Evolutionary conservation across 495 filamentous ascomycete genomes (phyloP), one percentile per base, ranked within the genome.

Genomic region (Trichoderma gamsii): DNA sequence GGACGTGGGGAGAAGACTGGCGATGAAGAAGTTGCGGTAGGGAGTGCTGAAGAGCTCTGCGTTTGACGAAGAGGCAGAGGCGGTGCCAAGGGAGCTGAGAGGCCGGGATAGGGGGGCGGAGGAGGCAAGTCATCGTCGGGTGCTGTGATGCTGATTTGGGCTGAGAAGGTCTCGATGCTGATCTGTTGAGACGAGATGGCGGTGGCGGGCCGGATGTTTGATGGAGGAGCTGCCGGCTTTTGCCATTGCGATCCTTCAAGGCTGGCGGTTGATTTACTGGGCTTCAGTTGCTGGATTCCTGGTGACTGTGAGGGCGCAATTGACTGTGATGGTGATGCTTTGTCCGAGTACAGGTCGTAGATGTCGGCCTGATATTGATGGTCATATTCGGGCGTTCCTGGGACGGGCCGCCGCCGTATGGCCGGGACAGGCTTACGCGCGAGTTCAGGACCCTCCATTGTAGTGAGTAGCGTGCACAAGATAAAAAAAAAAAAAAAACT

Each of bases 401-500:
- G 56, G 23, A 61, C 56, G 56, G 56, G 56, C 56, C 56, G 56
- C 56, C 56, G 56, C 56, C 56, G 56, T 32, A 61, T 25, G 4
- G 35, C 35, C 35, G 56, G 56, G 25, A 61, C 56, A 25, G 56
- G 56, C 56, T 61, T 61, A 61, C 56, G 56, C 56, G 56, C 16
- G 56, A 29, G 25, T 32, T 13, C 56, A 12, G n/a, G 2, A 6
- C 56, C 56, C 27, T 23, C 23, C 27, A 25, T 29, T 61, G 56
- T 25, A 23, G 29, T 61, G 25, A 61, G 4, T 27, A 29, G 4
- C 25, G 12, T 23, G 21, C 12, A 16, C 11, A 61, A 23, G 11
- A 23, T 9, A 13, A 4, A 29, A 29, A 12, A 29, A 0, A 13
- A 16, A 9, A 2, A 3, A 18, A 12, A 29, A 7, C 0, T 21